Conservation (phyloP, 106 monocot genomes). For the Dioscorea dumetorum region DNA sequence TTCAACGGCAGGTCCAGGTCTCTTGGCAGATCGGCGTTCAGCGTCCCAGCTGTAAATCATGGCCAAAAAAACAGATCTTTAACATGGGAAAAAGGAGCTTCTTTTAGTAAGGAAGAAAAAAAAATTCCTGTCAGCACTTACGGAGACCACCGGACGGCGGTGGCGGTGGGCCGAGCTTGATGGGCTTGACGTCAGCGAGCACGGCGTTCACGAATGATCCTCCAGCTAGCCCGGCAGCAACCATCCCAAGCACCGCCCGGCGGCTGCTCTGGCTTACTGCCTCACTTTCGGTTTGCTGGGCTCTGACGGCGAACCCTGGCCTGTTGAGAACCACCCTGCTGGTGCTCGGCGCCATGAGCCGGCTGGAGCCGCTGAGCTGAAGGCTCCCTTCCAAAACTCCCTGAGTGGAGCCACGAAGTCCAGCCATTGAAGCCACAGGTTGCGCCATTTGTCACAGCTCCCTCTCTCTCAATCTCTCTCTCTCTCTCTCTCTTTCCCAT, state of each 20-base stretch:
- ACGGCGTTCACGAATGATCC: constrained; percentile 62
- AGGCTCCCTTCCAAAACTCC: constrained; percentile 56
- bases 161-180: constrained; percentile 86
- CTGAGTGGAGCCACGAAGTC: constrained; percentile 54
- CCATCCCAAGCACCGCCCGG: constrained; percentile 55
- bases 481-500: neutral
- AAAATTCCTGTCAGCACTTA: constrained; percentile 23
- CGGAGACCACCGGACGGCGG: constrained; percentile 89
- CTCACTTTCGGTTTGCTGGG: constrained; percentile 26
- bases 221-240: constrained; percentile 48
- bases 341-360: constrained; percentile 7
- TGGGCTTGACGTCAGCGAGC: constrained; percentile 53
- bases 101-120: neutral
- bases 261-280: constrained; percentile 27
- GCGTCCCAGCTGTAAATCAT: constrained; percentile 50
- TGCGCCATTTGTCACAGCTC: constrained; percentile 30
- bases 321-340: constrained; percentile 10
- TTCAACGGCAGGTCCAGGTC: constrained; percentile 60
- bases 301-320: constrained; percentile 12
- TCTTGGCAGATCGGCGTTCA: constrained; percentile 70
- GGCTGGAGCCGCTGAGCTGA: constrained; percentile 36
- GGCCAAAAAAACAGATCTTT: neutral
- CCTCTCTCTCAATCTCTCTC: constrained; percentile 8
- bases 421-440: constrained; percentile 85
- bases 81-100: neutral